Conservation (phyloP, 2,329 filamentous ascomycete species). For the Orbilia quercus region DNA sequence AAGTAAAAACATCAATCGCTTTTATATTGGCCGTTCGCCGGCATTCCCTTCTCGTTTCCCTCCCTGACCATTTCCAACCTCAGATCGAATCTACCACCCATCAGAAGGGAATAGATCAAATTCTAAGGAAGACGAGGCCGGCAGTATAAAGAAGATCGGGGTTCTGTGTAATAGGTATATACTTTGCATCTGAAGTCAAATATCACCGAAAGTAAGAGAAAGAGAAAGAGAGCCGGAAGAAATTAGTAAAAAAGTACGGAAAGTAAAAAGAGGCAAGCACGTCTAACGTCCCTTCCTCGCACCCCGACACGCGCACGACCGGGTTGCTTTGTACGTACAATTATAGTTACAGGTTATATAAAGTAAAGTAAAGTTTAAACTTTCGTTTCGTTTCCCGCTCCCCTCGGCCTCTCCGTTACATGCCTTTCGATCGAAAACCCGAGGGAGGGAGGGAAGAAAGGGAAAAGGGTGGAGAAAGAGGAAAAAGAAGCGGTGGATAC, state of each 20-base stretch:
- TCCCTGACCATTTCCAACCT: not conserved
- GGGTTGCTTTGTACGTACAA: not conserved
- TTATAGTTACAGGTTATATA: conserved; percentile 5
- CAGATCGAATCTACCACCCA: not conserved
- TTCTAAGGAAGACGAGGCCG: too few relatives aligned
- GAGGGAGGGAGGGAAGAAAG: not conserved
- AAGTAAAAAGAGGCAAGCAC: too few relatives aligned
- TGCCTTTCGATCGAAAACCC: too few relatives aligned
- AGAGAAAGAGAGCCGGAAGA: conserved; percentile 2
- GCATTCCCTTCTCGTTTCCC: not conserved
- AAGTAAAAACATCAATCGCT: too few relatives aligned
- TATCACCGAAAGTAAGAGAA: conserved; percentile 2
- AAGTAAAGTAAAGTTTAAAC: too few relatives aligned
- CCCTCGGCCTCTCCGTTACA: too few relatives aligned
- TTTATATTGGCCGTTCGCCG: not conserved
- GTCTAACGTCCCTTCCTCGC: too few relatives aligned
- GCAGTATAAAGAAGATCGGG: too few relatives aligned
- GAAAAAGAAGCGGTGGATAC: not conserved
- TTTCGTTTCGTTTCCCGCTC: too few relatives aligned
- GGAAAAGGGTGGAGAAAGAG: not conserved
- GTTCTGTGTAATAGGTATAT: conserved; percentile 3
- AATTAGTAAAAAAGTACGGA: not conserved
- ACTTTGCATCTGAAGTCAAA: conserved; percentile 2
- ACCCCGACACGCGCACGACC: too few relatives aligned
- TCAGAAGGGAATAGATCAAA: too few relatives aligned